Conservation (phyloP, 228 moss, liverwort and hornwort species). For the Sphagnum magellanicum region DNA sequence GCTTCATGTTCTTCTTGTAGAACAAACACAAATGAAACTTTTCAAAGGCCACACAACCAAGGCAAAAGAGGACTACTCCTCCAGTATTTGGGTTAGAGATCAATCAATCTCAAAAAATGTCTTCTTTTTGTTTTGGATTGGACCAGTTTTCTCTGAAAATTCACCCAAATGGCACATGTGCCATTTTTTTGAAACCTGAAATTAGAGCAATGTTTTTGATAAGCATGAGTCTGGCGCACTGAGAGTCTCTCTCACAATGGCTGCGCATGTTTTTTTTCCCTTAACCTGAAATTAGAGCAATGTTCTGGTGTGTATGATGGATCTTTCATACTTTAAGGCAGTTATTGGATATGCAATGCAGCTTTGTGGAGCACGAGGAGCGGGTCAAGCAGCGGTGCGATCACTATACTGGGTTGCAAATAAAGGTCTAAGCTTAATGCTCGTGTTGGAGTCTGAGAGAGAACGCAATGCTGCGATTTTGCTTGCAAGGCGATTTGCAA, state of each 20-base stretch:
- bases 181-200: no score
- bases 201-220: no score
- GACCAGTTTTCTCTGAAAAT: no score
- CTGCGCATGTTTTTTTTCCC: no score
- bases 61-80: constrained; percentile 53
- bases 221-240: no score
- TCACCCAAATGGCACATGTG: no score
- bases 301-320: no score
- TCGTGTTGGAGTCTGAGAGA: constrained; percentile 89
- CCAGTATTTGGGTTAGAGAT: constrained; percentile 13
- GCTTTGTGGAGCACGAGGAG: constrained; percentile 94
- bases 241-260: no score
- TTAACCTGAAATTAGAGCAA: no score
- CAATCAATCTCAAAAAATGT: no score
- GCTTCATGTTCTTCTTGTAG: constrained; percentile 51
- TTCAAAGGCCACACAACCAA: constrained; percentile 44
- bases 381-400: constrained; percentile 82
- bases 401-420: constrained; percentile 84
- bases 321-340: no score
- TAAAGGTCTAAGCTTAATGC: constrained; percentile 69
- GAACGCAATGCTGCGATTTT: constrained; percentile 95
- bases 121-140: no score
- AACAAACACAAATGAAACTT: constrained; percentile 53
- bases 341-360: constrained; percentile 13
- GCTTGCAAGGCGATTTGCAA: constrained; percentile 81